Evolutionary conservation across 805 yeast genomes (phyloP), one percentile per base, ranked within the genome.

Genomic region (Cyberlindnera amylophila): DNA sequence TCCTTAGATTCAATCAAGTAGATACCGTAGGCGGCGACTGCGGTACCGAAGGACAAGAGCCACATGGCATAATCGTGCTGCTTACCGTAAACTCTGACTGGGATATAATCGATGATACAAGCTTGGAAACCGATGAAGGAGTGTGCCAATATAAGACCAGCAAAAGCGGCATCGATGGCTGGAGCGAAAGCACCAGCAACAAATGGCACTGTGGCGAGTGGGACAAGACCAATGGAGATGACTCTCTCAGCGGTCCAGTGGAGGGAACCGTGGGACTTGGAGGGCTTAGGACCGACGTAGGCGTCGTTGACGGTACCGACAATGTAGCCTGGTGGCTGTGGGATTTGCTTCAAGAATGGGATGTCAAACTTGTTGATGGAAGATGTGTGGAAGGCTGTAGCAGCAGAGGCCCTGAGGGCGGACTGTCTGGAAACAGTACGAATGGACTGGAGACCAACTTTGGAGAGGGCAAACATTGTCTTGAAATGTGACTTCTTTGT

Each of bases 231-330:
- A 14, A 82, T 62, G 4, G 95, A 73, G 28, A 88, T 67, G 4
- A 77, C 57, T 53, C 86, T 78, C 71, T 91, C 99, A 55, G 82
- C 81, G n/a, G 86, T 70, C 99, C 99, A 91, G 70, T 90, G 98
- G 62, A 79, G 75, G 18, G 95, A 85, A 36, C 98, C 97, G 58
- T 88, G 90, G 38, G 71, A 58, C 51, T 72, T 77, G 57, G 76
- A 71, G 5, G 81, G 62, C 32, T 71, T 64, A 31, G 97, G 97
- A 13, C 78, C 68, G 27, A 69, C 66, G 56, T 74, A 84, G 13
- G 98, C 89, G 49, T 93, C 98, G 64, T 91, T 93, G 37, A 90
- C 96, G 6, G 90, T 80, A n/a, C 97, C 98, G 36, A 82, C 82
- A 44, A 91, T 82, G 62, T 84, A 74, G 30, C 97, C 98, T 34